phyloP scores from a whole-genome alignment of 73 alveolate genomes.

The Tetrahymena elliotti region DNA sequence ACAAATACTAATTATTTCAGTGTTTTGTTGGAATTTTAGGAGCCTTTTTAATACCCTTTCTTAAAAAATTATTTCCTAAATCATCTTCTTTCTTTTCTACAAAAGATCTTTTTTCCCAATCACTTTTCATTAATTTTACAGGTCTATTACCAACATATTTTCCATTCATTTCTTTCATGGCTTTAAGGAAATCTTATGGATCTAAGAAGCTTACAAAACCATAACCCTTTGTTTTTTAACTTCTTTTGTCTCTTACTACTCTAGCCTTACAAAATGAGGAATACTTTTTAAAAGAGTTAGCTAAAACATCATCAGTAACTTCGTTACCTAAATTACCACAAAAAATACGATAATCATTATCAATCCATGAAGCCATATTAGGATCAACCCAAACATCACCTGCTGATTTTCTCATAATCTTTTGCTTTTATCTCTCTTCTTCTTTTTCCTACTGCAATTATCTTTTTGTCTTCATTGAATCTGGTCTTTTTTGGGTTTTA shows the following conservation, averaged over 20 bases:
- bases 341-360: conserved; percentile 91
- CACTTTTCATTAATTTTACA: conserved; percentile 77
- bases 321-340: conserved; percentile 97
- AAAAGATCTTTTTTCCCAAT: conserved; percentile 85
- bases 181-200: conserved; percentile 83
- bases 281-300: conserved; percentile 89
- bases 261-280: conserved; percentile 88
- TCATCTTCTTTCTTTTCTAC: conserved; percentile 22
- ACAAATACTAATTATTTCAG: neutral
- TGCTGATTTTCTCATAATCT: conserved; percentile 82
- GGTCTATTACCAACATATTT: conserved; percentile 98
- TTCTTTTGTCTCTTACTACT: conserved; percentile 90
- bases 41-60: neutral
- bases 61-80: conserved; percentile 13
- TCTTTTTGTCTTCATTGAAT: neutral
- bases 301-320: conserved; percentile 90
- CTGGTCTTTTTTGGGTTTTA: neutral
- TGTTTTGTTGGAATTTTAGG: neutral
- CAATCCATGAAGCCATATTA: conserved; percentile 94
- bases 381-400: conserved; percentile 95
- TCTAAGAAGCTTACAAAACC: conserved; percentile 92
- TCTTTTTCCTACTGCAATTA: conserved; percentile 15
- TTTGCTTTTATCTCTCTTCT: conserved; percentile 62
- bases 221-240: conserved; percentile 92
- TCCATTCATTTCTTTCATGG: conserved; percentile 94